phyloP scores from a whole-genome alignment of 495 filamentous ascomycete species.

The Opeltia flavorubescens region DNA sequence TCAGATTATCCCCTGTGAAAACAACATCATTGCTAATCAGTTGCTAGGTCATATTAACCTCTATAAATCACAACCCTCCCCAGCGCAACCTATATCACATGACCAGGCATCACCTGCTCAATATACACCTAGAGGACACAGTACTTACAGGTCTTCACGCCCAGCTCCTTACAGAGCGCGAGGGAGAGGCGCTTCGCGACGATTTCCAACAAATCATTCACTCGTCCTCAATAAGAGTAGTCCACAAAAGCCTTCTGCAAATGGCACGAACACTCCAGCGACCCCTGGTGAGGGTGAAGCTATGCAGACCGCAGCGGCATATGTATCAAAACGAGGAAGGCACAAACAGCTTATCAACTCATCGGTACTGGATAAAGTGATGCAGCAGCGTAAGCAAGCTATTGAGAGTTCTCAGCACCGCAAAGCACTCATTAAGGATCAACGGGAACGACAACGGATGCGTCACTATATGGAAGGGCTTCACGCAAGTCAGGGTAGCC shows the following conservation, averaged over 20 bases:
- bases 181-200: constrained; percentile 25
- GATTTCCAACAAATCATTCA: constrained; percentile 51
- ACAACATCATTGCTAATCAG: constrained; percentile 17
- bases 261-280: background rate
- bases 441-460: constrained; percentile 50
- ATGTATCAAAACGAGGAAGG: constrained; percentile 69
- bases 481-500: background rate
- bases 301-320: constrained; percentile 27
- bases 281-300: constrained; percentile 6
- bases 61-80: constrained; percentile 50
- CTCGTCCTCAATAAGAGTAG: constrained; percentile 51
- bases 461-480: constrained; percentile 25
- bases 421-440: constrained; percentile 42
- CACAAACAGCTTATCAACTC: constrained; percentile 85
- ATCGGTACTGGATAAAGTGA: constrained; percentile 64
- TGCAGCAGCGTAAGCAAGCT: constrained; percentile 53
- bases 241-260: background rate
- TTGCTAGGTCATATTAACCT: constrained; percentile 65
- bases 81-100: constrained; percentile 12
- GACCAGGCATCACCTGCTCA: background rate
- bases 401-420: constrained; percentile 56
- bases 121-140: background rate
- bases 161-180: constrained; percentile 33
- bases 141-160: constrained; percentile 5
- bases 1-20: constrained; percentile 15